Percentiles rank a stretch among this genome's conserved stretches.
phyloP scores from a whole-genome alignment of 2,329 filamentous ascomycete genomes.

The Macroventuria anomochaeta region DNA sequence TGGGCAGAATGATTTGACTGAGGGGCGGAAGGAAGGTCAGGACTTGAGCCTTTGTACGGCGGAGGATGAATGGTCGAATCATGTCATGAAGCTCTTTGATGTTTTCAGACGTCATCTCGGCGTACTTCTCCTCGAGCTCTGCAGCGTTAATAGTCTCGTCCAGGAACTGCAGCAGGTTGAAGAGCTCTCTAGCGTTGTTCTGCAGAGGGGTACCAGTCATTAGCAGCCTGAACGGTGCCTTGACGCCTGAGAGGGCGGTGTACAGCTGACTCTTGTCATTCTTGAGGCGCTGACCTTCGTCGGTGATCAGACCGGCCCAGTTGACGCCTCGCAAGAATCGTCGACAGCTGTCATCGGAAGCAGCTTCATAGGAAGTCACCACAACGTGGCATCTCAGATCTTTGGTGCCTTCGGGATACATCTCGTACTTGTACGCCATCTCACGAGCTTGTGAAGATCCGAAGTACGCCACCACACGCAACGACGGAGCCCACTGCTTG shows the following conservation, averaged over 20 bases:
- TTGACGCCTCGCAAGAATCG: slow-evolving; percentile 71
- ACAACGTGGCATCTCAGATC: slow-evolving; percentile 88
- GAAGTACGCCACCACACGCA: slow-evolving; percentile 92
- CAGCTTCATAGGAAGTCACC: slow-evolving; percentile 92
- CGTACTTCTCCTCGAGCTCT: slow-evolving; percentile 75
- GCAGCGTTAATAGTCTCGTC: slow-evolving; percentile 75
- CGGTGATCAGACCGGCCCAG: slow-evolving; percentile 89
- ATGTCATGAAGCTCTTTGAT: slow-evolving; percentile 80
- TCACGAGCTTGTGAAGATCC: slow-evolving; percentile 77
- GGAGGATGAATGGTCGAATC: slow-evolving; percentile 74
- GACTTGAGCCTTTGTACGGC: slow-evolving; percentile 87
- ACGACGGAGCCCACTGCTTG: slow-evolving; percentile 85
- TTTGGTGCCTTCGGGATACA: slow-evolving; percentile 71
- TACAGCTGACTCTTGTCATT: slow-evolving; percentile 89
- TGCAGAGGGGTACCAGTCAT: slow-evolving; percentile 90
- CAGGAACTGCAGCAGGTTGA: slow-evolving; percentile 95
- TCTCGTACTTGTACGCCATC: slow-evolving; percentile 79
- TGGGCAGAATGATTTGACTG: slow-evolving; percentile 91
- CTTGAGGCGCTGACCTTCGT: slow-evolving; percentile 94
- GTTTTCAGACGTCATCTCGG: slow-evolving; percentile 81
- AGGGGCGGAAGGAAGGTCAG: slow-evolving; percentile 91
- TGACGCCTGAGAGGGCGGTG: slow-evolving; percentile 72
- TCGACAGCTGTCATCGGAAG: slow-evolving; percentile 73
- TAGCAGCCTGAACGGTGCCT: slow-evolving; percentile 81
- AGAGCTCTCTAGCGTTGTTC: slow-evolving; percentile 93